These are phyloP conservation scores for Gracilaria domingensis DNA, from an alignment of 23 red algal genomes.

Conservation along the genomic window DNA sequence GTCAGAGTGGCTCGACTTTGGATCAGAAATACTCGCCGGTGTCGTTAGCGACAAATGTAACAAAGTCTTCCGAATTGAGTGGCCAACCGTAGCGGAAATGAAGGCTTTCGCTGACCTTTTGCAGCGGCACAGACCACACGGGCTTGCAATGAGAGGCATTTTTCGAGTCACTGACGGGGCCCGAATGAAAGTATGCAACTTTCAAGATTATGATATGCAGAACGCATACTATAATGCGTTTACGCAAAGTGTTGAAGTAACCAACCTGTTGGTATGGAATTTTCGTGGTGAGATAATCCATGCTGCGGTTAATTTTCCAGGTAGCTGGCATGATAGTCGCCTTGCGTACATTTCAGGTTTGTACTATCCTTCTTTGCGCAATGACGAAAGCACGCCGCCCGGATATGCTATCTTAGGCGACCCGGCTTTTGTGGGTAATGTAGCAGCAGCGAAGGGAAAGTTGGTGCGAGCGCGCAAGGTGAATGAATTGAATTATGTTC, in stretches of 20 bases:
- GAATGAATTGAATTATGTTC: conserved; percentile 27
- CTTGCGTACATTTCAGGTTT: conserved; percentile 10
- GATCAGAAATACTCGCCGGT: too few relatives aligned
- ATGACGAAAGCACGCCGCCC: too few relatives aligned
- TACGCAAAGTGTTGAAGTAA: conserved; percentile 18
- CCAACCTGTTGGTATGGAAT: too few relatives aligned
- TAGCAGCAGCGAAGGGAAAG: neutral
- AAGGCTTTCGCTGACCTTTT: too few relatives aligned
- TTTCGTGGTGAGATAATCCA: too few relatives aligned
- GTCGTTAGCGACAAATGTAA: too few relatives aligned
- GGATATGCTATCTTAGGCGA: neutral
- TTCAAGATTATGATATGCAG: neutral
- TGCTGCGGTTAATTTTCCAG: too few relatives aligned
- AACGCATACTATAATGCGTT: conserved; percentile 36
- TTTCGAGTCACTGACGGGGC: conserved; percentile 22
- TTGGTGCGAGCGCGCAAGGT: conserved; percentile 24
- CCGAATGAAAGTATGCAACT: neutral
- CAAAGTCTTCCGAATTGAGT: too few relatives aligned
- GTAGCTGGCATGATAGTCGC: too few relatives aligned
- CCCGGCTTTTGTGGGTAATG: neutral
- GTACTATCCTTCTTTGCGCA: too few relatives aligned
- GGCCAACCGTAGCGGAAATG: too few relatives aligned
- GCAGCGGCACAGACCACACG: neutral
- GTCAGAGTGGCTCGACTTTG: too few relatives aligned
- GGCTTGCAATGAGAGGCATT: neutral